Evolutionary conservation across 805 yeast species (phyloP).

Genomic region (Grigorovia humatica): DNA sequence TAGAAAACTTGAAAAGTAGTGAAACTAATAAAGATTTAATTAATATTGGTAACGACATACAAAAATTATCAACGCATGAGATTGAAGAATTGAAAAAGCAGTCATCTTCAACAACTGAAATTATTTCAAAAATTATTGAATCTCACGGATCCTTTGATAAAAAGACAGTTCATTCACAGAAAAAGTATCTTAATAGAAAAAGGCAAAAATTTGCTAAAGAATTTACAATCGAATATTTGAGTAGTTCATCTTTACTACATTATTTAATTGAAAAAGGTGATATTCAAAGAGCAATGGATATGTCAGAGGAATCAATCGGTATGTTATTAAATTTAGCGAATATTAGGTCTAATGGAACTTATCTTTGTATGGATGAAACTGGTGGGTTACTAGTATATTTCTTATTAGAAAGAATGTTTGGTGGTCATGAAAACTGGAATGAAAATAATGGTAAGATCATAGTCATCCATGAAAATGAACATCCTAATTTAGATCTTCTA

Average conservation of each 20-base stretch:
- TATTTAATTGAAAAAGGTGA: constrained; percentile 72
- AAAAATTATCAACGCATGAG: constrained; percentile 65
- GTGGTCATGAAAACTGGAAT: constrained; percentile 28
- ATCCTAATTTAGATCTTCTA: constrained; percentile 67
- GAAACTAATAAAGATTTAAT: constrained; percentile 56
- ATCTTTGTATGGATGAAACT: constrained; percentile 85
- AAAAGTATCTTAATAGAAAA: constrained; percentile 82
- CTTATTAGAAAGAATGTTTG: constrained; percentile 80
- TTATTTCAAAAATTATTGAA: constrained; percentile 71
- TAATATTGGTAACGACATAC: constrained; percentile 60
- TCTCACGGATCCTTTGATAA: constrained; percentile 81
- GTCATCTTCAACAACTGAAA: constrained; percentile 61
- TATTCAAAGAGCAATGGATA: constrained; percentile 53
- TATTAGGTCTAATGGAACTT: constrained; percentile 81
- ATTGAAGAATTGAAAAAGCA: constrained; percentile 72
- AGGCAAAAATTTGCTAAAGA: constrained; percentile 82
- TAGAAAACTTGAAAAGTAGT: constrained; percentile 33
- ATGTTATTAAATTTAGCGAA: constrained; percentile 68
- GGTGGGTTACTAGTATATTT: constrained; percentile 83
- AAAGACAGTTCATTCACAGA: constrained; percentile 84
- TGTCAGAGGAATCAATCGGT: constrained; percentile 80
- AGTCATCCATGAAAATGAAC: constrained; percentile 85
- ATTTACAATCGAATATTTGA: constrained; percentile 71
- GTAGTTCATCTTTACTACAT: constrained; percentile 59
- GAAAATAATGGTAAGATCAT: constrained; percentile 47